Evolutionary conservation across 2,329 filamentous ascomycete genomes (phyloP).

Genomic region (Alternaria sp.): DNA sequence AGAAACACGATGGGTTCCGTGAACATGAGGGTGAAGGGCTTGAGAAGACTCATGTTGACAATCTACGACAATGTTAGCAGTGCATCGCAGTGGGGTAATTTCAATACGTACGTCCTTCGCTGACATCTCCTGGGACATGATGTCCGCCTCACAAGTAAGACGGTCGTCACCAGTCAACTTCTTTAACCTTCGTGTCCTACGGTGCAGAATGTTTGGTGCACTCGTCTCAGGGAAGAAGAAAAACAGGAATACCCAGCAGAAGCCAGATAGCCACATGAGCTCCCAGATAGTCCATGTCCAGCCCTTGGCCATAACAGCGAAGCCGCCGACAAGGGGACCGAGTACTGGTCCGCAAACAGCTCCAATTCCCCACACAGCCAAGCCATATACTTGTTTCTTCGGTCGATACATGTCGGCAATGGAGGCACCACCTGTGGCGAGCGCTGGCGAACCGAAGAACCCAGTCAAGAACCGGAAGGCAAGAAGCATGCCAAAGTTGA

Average conservation of each 20-base stretch:
- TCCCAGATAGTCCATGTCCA: constrained; percentile 57
- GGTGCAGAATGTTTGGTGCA: constrained; percentile 53
- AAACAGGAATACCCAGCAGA: constrained; percentile 51
- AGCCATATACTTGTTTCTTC: constrained; percentile 50
- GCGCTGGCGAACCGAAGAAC: constrained; percentile 56
- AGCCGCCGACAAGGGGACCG: constrained; percentile 56
- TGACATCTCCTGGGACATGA: constrained; percentile 48
- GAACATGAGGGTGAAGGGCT: constrained; percentile 56
- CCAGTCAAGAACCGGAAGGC: constrained; percentile 61
- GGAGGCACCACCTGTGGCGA: constrained; percentile 58
- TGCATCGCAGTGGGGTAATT: no score
- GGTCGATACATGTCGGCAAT: constrained; percentile 57
- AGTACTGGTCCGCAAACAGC: constrained; percentile 54
- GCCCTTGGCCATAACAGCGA: constrained; percentile 46
- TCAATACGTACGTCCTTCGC: constrained; percentile 43
- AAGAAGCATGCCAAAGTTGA: constrained; percentile 61
- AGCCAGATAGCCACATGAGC: constrained; percentile 53
- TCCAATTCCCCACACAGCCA: constrained; percentile 53
- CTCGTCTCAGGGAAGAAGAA: constrained; percentile 55
- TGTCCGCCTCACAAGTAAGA: constrained; percentile 53
- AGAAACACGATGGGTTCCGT: constrained; percentile 54
- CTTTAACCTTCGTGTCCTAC: constrained; percentile 52
- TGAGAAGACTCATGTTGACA: constrained; percentile 51
- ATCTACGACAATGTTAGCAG: constrained; percentile 15
- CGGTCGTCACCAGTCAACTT: constrained; percentile 51